Base-by-base conservation (phyloP, 225 moss, liverwort and hornwort genomes). In the Physcomitrellopsis africana region DNA sequence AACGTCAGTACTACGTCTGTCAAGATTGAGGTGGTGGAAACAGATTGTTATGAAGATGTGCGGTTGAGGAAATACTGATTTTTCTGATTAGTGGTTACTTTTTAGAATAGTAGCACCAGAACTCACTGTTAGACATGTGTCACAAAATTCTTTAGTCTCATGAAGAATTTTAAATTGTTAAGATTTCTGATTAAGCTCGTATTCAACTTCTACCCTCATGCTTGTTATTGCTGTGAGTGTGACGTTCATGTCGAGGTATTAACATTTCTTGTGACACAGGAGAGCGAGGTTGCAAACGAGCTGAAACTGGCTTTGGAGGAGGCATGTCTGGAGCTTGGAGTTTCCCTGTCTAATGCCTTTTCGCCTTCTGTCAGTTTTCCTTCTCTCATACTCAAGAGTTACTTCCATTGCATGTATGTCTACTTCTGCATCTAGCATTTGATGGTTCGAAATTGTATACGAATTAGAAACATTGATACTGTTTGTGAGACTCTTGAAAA, bases 241-340 rank as follows among this genome's bases (percentile, higher is more conserved):
- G 72, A 14, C 49, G 46, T 51, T 60, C 9, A 19, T 46, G 26
- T 75, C n/a, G 46, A 32, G 75, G 61, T 44, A 47, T 68, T 17
- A 61, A 19, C 17, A 19, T 44, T 70, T 42, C 23, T 63, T 77
- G 47, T 81, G 78, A 26, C 15, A 73, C 78, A 94, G 94, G 90
- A 81, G 41, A 92, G 85, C 67, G 96, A 96, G 82, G 92, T 92
- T 60, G 89, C 82, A 51, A 82, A 79, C 63, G 96, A 96, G 86
- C 72, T 96, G 77, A 86, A 86, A 82, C 63, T 94, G 67, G 94
- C 91, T 59, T 82, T 96, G 63, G 96, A 96, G 79, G 94, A 96
- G 80, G 92, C 96, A 14, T 96, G 94, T 77, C 73, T 94, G 86
- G 96, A 96, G 58, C 88, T 87, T 72, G 96, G 96, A 18, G 91